A percentile compares a stretch with the other conserved stretches of the same genome.
phyloP scores from a whole-genome alignment of 345 rosid species.

The Triadica sebifera region DNA sequence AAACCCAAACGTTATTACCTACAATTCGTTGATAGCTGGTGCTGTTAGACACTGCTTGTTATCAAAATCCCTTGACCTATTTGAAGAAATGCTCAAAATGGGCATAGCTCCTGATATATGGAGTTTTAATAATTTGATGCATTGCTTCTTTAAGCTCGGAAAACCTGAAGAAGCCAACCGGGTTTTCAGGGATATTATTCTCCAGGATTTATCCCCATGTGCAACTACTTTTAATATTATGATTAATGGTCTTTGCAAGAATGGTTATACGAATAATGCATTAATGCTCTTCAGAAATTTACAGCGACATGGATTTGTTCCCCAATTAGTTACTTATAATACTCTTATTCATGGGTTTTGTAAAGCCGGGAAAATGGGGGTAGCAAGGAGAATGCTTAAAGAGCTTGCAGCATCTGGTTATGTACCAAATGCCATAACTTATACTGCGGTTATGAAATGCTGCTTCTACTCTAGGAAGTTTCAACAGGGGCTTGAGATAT shows the following conservation, averaged over 20 bases:
- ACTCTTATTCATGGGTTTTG: slow-evolving; percentile 74
- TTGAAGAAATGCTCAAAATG: slow-evolving; percentile 73
- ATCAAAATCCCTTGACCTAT: slow-evolving; percentile 46
- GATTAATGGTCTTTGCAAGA: slow-evolving; percentile 78
- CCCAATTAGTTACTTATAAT: slow-evolving; percentile 60
- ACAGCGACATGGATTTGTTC: slow-evolving; percentile 55
- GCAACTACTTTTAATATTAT: slow-evolving; percentile 60
- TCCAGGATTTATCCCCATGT: slow-evolving; percentile 35
- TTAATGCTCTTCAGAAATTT: slow-evolving; percentile 51
- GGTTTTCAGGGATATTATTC: slow-evolving; percentile 48
- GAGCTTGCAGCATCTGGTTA: slow-evolving; percentile 54
- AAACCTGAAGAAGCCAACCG: slow-evolving; percentile 59
- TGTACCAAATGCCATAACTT: slow-evolving; percentile 64
- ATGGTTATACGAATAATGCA: slow-evolving; percentile 51
- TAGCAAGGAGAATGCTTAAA: slow-evolving; percentile 54
- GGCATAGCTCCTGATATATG: slow-evolving; percentile 69
- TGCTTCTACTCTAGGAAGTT: slow-evolving; percentile 55
- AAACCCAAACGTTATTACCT: slow-evolving; percentile 55
- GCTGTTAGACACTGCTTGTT: slow-evolving; percentile 46
- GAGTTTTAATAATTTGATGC: slow-evolving; percentile 84
- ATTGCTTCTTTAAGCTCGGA: slow-evolving; percentile 63
- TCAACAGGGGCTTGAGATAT: slow-evolving; percentile 57
- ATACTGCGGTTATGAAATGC: slow-evolving; percentile 64
- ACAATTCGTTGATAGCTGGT: slow-evolving; percentile 70
- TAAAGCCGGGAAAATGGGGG: slow-evolving; percentile 45